Base-by-base conservation (phyloP, 2,329 filamentous ascomycete genomes). In the Apiospora sp. region DNA sequence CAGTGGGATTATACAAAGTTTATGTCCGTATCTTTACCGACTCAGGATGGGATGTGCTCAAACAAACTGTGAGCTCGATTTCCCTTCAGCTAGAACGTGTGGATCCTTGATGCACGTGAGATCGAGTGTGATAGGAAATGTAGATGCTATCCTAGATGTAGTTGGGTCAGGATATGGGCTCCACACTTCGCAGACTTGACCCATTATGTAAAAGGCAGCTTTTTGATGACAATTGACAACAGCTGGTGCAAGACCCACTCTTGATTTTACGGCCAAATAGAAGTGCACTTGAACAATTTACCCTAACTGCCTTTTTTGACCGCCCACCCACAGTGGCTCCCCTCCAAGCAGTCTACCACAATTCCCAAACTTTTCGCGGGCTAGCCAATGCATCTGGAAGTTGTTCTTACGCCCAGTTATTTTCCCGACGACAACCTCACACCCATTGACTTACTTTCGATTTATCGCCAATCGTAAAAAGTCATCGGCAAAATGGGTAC, bases 401-500 rank as follows among this genome's bases (percentile, higher is more conserved):
- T 41, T 64, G 34, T 34, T 64, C 58, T 64, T 41, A 64, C 58
- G 58, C 58, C 58, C 58, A 64, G 41, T 68, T 30, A 34, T 68
- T 70, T 27, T 24, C 19, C 27, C 48, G 46, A 49, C 72, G 69
- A 69, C 72, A 81, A 80, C 68, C 43, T 51, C 68, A 75, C 37
- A 77, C 74, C 76, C 82, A 82, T 85, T 81, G 80, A 81, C 83
- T 81, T 80, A 82, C 78, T 80, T 77, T 76, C 41, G 74, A 76
- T 77, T 77, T 73, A 68, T 71, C 75, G 74, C 79, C 73, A 75
- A 80, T 76, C 73, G 74, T 76, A 75, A 78, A 77, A 77, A 82
- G 82, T 81, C 82, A 82, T 80, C 87, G 86, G 84, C 86, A 89
- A 85, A 85, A 90, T 90, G 88, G 88, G 88, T 90, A 90, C 86